Evolutionary conservation across 139 green algal genomes (phyloP).

Genomic region (Bryopsis sp.): DNA sequence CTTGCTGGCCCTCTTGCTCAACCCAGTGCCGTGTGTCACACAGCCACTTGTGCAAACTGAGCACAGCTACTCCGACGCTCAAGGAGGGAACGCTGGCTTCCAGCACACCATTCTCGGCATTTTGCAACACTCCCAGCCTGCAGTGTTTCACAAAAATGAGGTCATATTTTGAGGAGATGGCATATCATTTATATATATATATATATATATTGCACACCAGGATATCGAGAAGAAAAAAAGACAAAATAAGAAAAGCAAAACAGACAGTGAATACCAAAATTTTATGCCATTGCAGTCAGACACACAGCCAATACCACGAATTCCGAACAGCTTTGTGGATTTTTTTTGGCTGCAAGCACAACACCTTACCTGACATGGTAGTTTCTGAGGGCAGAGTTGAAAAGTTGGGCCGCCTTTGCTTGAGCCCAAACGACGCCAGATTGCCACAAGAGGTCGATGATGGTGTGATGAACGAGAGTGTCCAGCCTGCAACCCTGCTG

Average conservation of each 20-base stretch:
- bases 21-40: conserved; percentile 22
- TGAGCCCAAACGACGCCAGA: conserved; percentile 50
- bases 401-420: conserved; percentile 43
- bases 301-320: no score
- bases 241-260: no score
- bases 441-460: conserved; percentile 50
- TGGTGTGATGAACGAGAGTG: conserved; percentile 29
- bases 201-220: no score
- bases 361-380: conserved; percentile 26
- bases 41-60: conserved; percentile 42
- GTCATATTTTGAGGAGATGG: conserved; percentile 1
- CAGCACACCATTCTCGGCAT: conserved; percentile 26
- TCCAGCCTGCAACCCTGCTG: conserved; percentile 30
- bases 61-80: conserved; percentile 37
- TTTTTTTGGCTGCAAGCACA: not conserved
- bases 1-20: conserved; percentile 22
- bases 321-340: not conserved
- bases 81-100: conserved; percentile 36
- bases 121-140: conserved; percentile 18
- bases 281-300: no score
- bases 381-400: conserved; percentile 37
- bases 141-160: not conserved
- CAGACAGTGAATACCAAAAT: no score
- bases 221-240: no score
- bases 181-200: no score